Percentiles rank a stretch among this genome's conserved stretches.
Evolutionary conservation across 2,329 filamentous ascomycete species (phyloP).

Genomic region (Aspergillus piperis): DNA sequence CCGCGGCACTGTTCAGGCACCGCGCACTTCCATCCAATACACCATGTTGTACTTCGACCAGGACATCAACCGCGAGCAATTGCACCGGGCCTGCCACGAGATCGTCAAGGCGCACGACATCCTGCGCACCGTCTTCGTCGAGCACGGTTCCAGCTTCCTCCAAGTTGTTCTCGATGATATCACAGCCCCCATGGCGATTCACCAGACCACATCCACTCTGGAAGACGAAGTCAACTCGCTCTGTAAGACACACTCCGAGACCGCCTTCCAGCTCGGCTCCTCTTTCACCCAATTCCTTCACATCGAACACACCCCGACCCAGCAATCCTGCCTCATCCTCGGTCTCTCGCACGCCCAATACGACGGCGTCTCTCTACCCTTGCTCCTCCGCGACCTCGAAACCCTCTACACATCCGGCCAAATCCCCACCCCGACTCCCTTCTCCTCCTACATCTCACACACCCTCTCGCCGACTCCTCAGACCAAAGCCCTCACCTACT

Average conservation of each 20-base stretch:
- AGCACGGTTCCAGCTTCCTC: constrained; percentile 50
- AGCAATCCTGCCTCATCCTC: constrained; percentile 47
- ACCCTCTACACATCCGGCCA: constrained; percentile 47
- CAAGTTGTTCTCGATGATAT: constrained; percentile 59
- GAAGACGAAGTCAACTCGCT: constrained; percentile 52
- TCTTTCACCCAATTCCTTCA: constrained; percentile 60
- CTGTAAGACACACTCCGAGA: constrained; percentile 54
- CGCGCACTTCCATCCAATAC: constrained; percentile 64
- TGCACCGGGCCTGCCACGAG: constrained; percentile 45
- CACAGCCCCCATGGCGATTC: constrained; percentile 47
- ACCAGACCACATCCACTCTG: constrained; percentile 47
- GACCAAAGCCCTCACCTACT: constrained; percentile 50
- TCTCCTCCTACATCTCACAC: constrained; percentile 44
- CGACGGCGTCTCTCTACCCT: constrained; percentile 64
- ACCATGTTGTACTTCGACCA: constrained; percentile 62
- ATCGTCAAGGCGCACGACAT: constrained; percentile 63
- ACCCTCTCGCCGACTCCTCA: constrained; percentile 32
- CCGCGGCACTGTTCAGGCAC: constrained; percentile 57
- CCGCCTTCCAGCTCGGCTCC: constrained; percentile 57
- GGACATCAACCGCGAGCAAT: constrained; percentile 47
- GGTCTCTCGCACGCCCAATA: constrained; percentile 68
- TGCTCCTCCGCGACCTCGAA: constrained; percentile 59
- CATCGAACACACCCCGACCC: constrained; percentile 36
- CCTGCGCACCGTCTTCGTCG: constrained; percentile 64
- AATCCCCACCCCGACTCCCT: constrained; percentile 38